Base-by-base conservation (phyloP, 192 early-diverging fungal genomes). In the Gigaspora rosea region DNA sequence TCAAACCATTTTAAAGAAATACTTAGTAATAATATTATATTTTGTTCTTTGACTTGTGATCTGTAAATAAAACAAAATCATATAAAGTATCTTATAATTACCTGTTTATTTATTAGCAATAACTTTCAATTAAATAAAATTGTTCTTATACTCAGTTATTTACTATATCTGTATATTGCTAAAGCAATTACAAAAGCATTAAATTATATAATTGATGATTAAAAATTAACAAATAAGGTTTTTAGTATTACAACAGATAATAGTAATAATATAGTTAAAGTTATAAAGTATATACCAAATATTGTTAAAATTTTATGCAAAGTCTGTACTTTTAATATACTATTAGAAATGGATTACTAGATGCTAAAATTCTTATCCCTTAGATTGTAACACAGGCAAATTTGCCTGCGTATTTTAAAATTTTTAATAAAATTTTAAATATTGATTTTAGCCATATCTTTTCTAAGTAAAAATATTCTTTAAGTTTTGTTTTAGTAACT, bases 21-120 rank as follows among this genome's bases (percentile, higher is more conserved):
- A n/a, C n/a, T n/a, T n/a, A n/a, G n/a, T n/a, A n/a, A n/a, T n/a
- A n/a, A n/a, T n/a, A n/a, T n/a, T n/a, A n/a, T n/a, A n/a, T n/a
- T n/a, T n/a, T n/a, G n/a, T n/a, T n/a, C n/a, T n/a, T 58, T 58
- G 22, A 58, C 57, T 58, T 58, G 57, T 58, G 18, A 58, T 58
- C 57, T 58, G 18, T 58, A 2, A 3, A 58, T 7, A 58, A 18
- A 18, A 58, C 3, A 2, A 0, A 58, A 58, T 58, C 3, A n/a
- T 22, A 4, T 22, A 20, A 3, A 8, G n/a, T 58, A 22, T 20
- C 22, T 58, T 7, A 22, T 0, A 58, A 20, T 58, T 22, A 58
- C 57, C 1, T 22, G 8, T 58, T 20, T 3, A 22, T 58, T 22
- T 22, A 18, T 58, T 58, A 22, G n/a, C 22, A 18, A 18, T 22